phyloP scores from a whole-genome alignment of 352 stramenopile genomes.

The Pythium plurisporium region DNA sequence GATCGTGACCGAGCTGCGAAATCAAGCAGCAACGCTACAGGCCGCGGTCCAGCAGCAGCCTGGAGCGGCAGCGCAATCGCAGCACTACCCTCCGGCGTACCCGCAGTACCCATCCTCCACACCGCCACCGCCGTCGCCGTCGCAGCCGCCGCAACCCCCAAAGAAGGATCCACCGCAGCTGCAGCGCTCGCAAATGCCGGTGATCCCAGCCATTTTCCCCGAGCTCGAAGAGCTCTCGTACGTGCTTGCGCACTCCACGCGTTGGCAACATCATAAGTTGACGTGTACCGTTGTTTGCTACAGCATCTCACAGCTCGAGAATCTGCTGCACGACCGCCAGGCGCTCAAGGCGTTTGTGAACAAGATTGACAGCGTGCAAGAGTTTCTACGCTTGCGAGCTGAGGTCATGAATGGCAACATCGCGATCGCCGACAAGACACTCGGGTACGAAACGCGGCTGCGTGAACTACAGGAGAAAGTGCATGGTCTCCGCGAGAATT shows the following conservation, averaged over 20 bases:
- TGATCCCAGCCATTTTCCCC: conserved; percentile 66
- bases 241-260: no score
- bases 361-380: conserved; percentile 51
- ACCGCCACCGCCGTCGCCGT: conserved; percentile 20
- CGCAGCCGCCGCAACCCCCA: conserved; percentile 30
- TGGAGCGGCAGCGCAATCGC: not conserved
- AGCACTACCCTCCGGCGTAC: conserved; percentile 4
- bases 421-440: conserved; percentile 62
- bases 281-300: no score
- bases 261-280: no score
- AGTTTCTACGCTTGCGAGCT: conserved; percentile 69
- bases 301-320: conserved; percentile 57
- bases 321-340: conserved; percentile 50
- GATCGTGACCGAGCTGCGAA: conserved; percentile 56
- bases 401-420: conserved; percentile 80
- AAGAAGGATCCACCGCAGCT: conserved; percentile 34
- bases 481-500: conserved; percentile 33
- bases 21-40: conserved; percentile 18
- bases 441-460: conserved; percentile 51
- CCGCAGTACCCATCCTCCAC: conserved; percentile 24
- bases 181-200: conserved; percentile 68
- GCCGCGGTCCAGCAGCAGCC: conserved; percentile 2
- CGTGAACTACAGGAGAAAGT: conserved; percentile 49
- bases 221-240: conserved; percentile 79
- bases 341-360: conserved; percentile 61